phyloP scores from a whole-genome alignment of 148 eudicot genomes.

The Diospyros lotus region DNA sequence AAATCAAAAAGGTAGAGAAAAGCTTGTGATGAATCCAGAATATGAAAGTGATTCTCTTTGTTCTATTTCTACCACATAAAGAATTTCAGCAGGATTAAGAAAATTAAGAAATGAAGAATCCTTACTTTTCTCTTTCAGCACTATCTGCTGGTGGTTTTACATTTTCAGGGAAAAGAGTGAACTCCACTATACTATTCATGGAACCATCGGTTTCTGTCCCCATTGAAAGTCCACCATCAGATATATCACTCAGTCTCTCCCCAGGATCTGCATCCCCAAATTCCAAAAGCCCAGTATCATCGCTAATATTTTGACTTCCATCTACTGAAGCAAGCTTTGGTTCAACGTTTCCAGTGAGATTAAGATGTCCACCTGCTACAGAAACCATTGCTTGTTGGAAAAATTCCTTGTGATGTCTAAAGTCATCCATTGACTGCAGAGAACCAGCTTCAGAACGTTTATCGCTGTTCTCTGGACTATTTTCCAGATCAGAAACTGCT shows the following conservation, averaged over 20 bases:
- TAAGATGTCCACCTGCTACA: slow-evolving; percentile 34
- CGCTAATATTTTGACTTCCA: slow-evolving; percentile 38
- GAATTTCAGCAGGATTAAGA: neutral
- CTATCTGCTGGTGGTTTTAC: slow-evolving; percentile 36
- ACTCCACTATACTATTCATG: slow-evolving; percentile 69
- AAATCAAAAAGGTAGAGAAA: neutral
- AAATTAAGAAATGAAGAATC: neutral
- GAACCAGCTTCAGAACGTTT: slow-evolving; percentile 75
- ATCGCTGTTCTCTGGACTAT: slow-evolving; percentile 68
- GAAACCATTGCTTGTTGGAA: slow-evolving; percentile 36
- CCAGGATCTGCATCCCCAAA: slow-evolving; percentile 76
- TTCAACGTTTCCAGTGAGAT: slow-evolving; percentile 34
- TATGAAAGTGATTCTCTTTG: neutral
- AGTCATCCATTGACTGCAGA: slow-evolving; percentile 61
- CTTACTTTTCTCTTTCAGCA: slow-evolving; percentile 38
- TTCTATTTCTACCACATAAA: neutral
- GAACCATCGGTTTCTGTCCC: slow-evolving; percentile 98
- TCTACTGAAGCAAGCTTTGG: slow-evolving; percentile 22
- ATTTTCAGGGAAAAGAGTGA: slow-evolving; percentile 85
- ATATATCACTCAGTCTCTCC: slow-evolving; percentile 93
- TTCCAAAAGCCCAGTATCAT: slow-evolving; percentile 72
- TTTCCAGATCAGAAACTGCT: slow-evolving; percentile 61
- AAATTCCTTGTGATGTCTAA: slow-evolving; percentile 50
- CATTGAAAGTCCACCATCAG: slow-evolving; percentile 94
- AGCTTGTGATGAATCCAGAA: neutral